Evolutionary conservation across 805 yeast species (phyloP), one percentile per base, ranked within the genome.

Genomic region (Yamadazyma insecticola): DNA sequence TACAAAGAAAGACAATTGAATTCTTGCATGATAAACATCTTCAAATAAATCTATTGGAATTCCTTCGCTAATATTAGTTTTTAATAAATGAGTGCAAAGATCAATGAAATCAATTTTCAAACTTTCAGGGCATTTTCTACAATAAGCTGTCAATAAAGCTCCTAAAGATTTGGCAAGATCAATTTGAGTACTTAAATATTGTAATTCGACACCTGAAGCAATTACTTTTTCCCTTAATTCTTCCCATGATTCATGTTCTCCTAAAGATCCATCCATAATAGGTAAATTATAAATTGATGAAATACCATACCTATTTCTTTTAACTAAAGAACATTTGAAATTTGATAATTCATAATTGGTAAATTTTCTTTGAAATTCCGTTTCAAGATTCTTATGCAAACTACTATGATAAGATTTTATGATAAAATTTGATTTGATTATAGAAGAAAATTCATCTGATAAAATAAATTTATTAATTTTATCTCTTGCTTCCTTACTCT

Each of bases 161-260:
- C 90, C 88, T 72, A 85, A 77, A 0, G 94, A 72, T 44, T 80
- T 81, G 3, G 86, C 81, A 13, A 83, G 72, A 4, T 74, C 63
- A 11, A 79, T 63, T 46, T 87, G 95, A 1, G 89, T 70, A 24
- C 77, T 69, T 6, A 76, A 68, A 43, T 67, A 70, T 39, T 86
- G 86, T 29, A 77, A 48, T 44, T 80, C 79, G 26, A 78, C 53
- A 37, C 88, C 78, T 1, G 82, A 76, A 1, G 68, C 63, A 2
- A 72, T 53, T 4, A 86, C 67, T 23, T 70, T 72, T 3, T 63
- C 59, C 35, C 78, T 65, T 21, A 73, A 55, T 1, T 68, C 67
- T 2, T 41, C 34, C 67, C 67, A 61, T 1, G 57, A 57, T 13
- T 68, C 63, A 12, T 50, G 43, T 23, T 70, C 63, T 3, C 55